These are phyloP conservation scores for Naumovozyma baii DNA, from an alignment of 805 yeast genomes.

Conservation along the genomic window DNA sequence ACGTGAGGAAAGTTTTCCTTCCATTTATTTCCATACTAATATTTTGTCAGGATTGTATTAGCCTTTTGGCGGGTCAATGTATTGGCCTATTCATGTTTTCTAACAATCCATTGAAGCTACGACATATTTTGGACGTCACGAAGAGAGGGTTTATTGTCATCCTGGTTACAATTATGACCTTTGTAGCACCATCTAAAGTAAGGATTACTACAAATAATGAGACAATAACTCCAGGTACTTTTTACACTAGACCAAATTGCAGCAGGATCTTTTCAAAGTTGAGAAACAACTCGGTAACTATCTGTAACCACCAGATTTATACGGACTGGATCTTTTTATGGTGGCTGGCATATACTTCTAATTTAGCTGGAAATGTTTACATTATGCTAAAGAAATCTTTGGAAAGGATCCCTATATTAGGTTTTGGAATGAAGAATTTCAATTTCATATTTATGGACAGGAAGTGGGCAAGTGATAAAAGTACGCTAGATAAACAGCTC, in stretches of 20 bases:
- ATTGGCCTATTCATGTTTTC: constrained; percentile 23
- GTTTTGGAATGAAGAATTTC: constrained; percentile 76
- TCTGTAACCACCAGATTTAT: constrained; percentile 90
- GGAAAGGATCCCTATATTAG: constrained; percentile 60
- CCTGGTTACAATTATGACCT: constrained; percentile 40
- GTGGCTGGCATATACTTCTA: constrained; percentile 69
- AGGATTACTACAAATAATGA: constrained; percentile 40
- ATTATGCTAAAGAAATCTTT: constrained; percentile 75
- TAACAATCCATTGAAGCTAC: constrained; percentile 29
- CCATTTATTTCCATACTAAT: constrained; percentile 16
- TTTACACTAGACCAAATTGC: constrained; percentile 19
- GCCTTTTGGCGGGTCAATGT: constrained; percentile 41
- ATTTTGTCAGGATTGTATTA: constrained; percentile 31
- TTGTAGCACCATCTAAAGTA: constrained; percentile 45
- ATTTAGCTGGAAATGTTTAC: constrained; percentile 52
- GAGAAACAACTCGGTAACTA: constrained; percentile 48
- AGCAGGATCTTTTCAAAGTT: constrained; percentile 27
- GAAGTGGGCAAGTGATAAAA: constrained; percentile 74
- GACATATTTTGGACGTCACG: constrained; percentile 41
- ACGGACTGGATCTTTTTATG: constrained; percentile 89
- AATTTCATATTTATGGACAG: constrained; percentile 73
- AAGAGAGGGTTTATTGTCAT: constrained; percentile 50
- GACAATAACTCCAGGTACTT: constrained; percentile 29
- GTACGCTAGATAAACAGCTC: constrained; percentile 46
- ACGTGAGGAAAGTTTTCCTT: constrained; percentile 4